Base-by-base conservation (phyloP, 805 yeast species). In the Yarrowia sp. region DNA sequence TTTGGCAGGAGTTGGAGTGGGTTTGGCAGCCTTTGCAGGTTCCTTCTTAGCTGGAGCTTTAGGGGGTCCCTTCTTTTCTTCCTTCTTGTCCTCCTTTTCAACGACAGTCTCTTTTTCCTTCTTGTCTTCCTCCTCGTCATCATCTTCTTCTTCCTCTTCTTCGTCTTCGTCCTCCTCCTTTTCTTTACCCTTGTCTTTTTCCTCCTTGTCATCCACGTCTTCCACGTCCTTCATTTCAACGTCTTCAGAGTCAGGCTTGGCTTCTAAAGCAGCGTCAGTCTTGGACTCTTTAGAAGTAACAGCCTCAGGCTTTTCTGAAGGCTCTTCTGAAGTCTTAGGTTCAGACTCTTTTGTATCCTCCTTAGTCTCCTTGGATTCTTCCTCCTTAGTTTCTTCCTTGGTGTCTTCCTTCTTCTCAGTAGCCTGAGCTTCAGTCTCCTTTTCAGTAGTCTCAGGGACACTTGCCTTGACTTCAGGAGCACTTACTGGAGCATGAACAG, bases 151-250 rank as follows among this genome's bases (percentile, higher is more conserved):
- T 35, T 38, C 16, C 12, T 19, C 16, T 1, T 71, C 50, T 71
- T 68, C 65, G 65, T 64, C 63, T 58, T 67, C 22, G 16, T 65
- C 70, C 61, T 48, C 69, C 36, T 73, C 71, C 56, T 77, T 76
- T 63, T 74, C 72, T 70, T 76, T 75, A 70, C 82, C 74, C 75
- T 78, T 70, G 75, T 79, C 72, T 70, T 5, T 19, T 7, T 19
- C 35, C 59, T 52, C 56, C 12, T 16, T 43, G 0, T 8, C 48
- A 19, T 45, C 16, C 26, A 7, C 49, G 2, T 43, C 48, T 5
- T 53, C 45, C 14, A 14, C 59, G 14, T 53, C 45, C 45, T 40
- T 40, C 45, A 22, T 22, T 3, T 71, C 49, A 5, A 52, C 56
- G 16, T 56, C 64, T 35, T 42, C 49, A 56, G 40, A 9, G 12